Evolutionary conservation across 257 asterid species (phyloP).

Genomic region (Petrea volubilis): DNA sequence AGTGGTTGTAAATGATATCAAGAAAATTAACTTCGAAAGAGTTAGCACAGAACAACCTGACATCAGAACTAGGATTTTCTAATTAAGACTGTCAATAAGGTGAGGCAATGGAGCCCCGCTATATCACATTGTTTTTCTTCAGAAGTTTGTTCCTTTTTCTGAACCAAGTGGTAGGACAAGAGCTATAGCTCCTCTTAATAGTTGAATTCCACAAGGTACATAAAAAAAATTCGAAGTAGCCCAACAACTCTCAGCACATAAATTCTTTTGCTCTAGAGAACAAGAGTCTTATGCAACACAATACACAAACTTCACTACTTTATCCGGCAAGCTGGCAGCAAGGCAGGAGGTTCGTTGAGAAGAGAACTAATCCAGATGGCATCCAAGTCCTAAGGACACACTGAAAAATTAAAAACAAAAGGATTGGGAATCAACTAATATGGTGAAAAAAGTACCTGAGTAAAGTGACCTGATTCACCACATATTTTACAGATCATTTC

Average conservation of each 20-base stretch:
- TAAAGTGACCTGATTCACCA: slow-evolving; percentile 98
- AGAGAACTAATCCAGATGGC: neutral
- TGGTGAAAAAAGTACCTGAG: slow-evolving; percentile 61
- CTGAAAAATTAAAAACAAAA: neutral
- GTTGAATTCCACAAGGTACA: slow-evolving; percentile 14
- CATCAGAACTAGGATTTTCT: neutral
- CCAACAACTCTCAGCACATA: neutral
- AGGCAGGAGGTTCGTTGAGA: neutral
- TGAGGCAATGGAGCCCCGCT: neutral
- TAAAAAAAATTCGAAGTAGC: slow-evolving; percentile 1
- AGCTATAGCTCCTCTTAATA: neutral
- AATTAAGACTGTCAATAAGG: neutral
- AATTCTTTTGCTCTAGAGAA: neutral
- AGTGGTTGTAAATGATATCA: slow-evolving; percentile 4
- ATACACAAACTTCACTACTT: neutral
- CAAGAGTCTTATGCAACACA: neutral
- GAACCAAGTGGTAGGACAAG: neutral
- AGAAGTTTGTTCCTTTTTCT: neutral
- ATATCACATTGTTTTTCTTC: neutral
- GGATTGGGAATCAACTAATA: neutral
- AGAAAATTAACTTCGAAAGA: neutral
- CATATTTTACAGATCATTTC: slow-evolving; percentile 96
- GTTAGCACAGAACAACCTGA: neutral
- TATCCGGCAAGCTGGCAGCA: neutral
- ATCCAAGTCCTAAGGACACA: neutral